These are phyloP conservation scores for Leccinum fibrillosum DNA, from an alignment of 768 basidiomycete genomes.

Conservation along the genomic window DNA sequence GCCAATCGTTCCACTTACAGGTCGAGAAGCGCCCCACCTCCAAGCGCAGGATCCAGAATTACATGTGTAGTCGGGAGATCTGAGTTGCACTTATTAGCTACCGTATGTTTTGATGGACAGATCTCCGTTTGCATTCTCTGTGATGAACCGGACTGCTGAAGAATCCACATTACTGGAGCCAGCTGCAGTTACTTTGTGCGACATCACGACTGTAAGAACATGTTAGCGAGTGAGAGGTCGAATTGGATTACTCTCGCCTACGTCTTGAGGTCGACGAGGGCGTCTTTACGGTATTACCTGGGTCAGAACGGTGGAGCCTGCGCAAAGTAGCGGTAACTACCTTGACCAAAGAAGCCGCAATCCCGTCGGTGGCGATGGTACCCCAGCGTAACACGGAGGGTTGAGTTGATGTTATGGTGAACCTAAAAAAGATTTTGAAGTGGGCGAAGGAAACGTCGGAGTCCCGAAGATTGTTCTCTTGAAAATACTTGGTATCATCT, in stretches of 20 bases:
- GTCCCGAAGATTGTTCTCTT: background rate
- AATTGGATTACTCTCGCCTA: slow-evolving; percentile 30
- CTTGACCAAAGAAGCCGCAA: slow-evolving; percentile 65
- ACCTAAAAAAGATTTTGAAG: background rate
- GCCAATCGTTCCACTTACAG: slow-evolving; percentile 47
- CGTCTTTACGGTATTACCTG: slow-evolving; percentile 49
- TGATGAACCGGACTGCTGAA: slow-evolving; percentile 63
- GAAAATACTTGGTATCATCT: slow-evolving; percentile 3
- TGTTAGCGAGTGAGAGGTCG: slow-evolving; percentile 33
- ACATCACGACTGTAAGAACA: too few species aligned
- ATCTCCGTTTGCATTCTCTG: slow-evolving; percentile 47
- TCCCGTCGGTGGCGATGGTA: slow-evolving; percentile 79
- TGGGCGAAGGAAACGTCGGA: background rate
- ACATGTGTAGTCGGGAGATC: slow-evolving; percentile 68
- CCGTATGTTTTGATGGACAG: slow-evolving; percentile 64
- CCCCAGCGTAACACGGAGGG: slow-evolving; percentile 72
- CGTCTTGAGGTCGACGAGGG: slow-evolving; percentile 74
- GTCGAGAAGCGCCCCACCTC: slow-evolving; percentile 82
- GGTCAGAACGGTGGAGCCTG: background rate
- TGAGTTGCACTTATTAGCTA: slow-evolving; percentile 31
- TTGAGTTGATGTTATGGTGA: slow-evolving; percentile 19
- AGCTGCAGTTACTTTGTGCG: too few species aligned
- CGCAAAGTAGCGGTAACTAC: slow-evolving; percentile 33
- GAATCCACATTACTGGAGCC: slow-evolving; percentile 52
- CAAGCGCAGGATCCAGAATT: slow-evolving; percentile 74